These are phyloP conservation scores for Cadophora sp. DNA, from an alignment of 2,329 filamentous ascomycete genomes.

Conservation along the genomic window DNA sequence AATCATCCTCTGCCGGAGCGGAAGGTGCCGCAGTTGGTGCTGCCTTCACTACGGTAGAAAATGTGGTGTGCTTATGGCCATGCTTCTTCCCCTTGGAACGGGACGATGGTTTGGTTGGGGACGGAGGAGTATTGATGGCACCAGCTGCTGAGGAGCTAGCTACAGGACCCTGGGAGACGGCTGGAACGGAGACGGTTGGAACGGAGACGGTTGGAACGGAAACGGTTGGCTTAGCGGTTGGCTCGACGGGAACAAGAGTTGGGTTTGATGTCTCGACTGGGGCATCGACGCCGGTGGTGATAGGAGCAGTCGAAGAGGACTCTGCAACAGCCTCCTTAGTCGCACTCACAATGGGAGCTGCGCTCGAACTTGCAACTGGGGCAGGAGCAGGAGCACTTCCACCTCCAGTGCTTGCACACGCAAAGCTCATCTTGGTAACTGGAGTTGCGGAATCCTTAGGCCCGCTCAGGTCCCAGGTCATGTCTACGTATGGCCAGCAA, in stretches of 20 bases:
- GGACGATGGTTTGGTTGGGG: neutral
- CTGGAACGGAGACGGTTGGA: no score
- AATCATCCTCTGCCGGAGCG: neutral
- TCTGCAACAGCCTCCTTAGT: neutral
- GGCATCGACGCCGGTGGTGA: neutral
- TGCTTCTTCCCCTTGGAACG: neutral
- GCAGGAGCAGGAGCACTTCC: neutral
- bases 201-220: neutral
- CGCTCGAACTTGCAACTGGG: no score
- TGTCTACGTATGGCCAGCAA: no score
- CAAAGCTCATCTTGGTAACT: constrained; percentile 59
- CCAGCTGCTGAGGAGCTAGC: constrained; percentile 2
- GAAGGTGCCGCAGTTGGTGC: neutral
- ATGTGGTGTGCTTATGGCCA: neutral
- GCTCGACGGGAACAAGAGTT: constrained; percentile 6
- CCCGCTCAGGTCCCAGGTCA: constrained; percentile 23
- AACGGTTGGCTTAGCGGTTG: neutral
- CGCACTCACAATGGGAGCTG: no score
- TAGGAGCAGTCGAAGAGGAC: neutral
- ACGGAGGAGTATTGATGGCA: neutral
- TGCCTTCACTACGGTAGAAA: neutral
- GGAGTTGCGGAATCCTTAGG: constrained; percentile 40
- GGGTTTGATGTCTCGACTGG: neutral
- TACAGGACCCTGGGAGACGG: no score
- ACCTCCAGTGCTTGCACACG: constrained; percentile 48